Base-by-base conservation (phyloP, 805 yeast genomes). In the Hanseniaspora singularis region DNA sequence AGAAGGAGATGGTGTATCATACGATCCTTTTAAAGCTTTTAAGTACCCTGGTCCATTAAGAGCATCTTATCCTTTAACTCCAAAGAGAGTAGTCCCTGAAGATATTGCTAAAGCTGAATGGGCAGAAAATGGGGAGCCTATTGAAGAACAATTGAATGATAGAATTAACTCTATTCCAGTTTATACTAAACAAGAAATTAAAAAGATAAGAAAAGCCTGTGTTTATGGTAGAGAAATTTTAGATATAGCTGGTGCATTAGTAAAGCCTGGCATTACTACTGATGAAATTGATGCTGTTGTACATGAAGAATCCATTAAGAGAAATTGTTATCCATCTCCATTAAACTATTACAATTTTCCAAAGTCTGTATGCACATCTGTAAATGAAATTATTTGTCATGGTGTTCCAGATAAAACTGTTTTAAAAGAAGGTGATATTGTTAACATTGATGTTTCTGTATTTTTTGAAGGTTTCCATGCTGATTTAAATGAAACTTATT, bases 361-460 rank as follows among this genome's bases (percentile, higher is more conserved):
- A 36, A 88, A 87, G 61, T 77, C 92, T 19, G 74, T 85, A 34
- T 92, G 98, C 65, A 86, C 95, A 1, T 86, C 96, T 2, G 81
- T 92, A 37, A 92, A 92, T 64, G 98, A 92, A 68, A 79, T 87
- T 49, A 83, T 92, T 51, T 92, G 98, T 62, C 98, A 92, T 64
- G 98, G 98, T 52, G 83, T 92, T 50, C 98, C 98, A 23, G 98
- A 92, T 64, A 73, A 83, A 66, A 74, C 88, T 47, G 79, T 78
- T 28, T 71, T 92, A 52, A 67, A 84, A 62, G 97, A 89, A 54
- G 98, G 98, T 50, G 98, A 92, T 61, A 89, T 92, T 54, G 74
- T 92, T 51, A 92, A 92, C 60, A 68, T 92, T 53, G 98, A 92
- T 62, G 84, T 92, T 40, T 74, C 95, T 3, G 63, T 92, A 46